Percentiles rank a stretch among this genome's conserved stretches.
Conservation (phyloP, 2,329 filamentous ascomycete species). For the Epichloe brachyelytri region DNA sequence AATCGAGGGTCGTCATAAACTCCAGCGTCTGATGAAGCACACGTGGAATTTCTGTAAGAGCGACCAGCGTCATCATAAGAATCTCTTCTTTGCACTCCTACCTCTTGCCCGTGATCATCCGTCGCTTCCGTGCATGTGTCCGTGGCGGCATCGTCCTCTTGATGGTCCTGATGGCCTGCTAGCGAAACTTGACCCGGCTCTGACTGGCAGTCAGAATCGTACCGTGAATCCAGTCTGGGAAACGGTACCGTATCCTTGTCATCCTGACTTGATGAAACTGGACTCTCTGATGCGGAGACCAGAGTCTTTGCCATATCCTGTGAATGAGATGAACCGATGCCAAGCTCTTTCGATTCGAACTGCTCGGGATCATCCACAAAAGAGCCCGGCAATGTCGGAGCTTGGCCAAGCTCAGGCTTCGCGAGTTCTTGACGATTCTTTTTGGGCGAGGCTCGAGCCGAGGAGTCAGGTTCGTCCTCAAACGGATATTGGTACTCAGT, state of each 20-base stretch:
- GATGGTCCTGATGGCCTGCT: constrained; percentile 12
- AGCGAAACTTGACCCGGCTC: constrained; percentile 18
- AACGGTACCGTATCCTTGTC: constrained; percentile 18
- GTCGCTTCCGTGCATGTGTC: constrained; percentile 24
- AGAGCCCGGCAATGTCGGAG: not conserved
- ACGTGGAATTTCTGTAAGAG: constrained; percentile 26
- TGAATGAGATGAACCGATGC: constrained; percentile 8
- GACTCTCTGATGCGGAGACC: constrained; percentile 26
- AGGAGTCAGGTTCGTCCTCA: constrained; percentile 25
- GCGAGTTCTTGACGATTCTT: not conserved
- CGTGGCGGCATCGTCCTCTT: constrained; percentile 21
- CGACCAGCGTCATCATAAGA: constrained; percentile 17
- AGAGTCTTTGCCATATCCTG: constrained; percentile 37
- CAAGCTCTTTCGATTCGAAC: not conserved
- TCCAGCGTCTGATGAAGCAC: constrained; percentile 25
- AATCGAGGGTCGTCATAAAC: constrained; percentile 16
- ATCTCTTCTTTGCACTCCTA: constrained; percentile 16
- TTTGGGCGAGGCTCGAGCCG: not conserved
- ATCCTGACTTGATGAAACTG: constrained; percentile 3
- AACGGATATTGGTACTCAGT: constrained; percentile 39
- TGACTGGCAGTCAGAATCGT: constrained; percentile 27
- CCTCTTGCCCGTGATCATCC: constrained; percentile 17
- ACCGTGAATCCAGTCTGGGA: constrained; percentile 21
- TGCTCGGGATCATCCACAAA: not conserved
- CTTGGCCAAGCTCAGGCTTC: not conserved